Conservation (phyloP, 768 basidiomycete genomes). For the Termitomyces sp. region DNA sequence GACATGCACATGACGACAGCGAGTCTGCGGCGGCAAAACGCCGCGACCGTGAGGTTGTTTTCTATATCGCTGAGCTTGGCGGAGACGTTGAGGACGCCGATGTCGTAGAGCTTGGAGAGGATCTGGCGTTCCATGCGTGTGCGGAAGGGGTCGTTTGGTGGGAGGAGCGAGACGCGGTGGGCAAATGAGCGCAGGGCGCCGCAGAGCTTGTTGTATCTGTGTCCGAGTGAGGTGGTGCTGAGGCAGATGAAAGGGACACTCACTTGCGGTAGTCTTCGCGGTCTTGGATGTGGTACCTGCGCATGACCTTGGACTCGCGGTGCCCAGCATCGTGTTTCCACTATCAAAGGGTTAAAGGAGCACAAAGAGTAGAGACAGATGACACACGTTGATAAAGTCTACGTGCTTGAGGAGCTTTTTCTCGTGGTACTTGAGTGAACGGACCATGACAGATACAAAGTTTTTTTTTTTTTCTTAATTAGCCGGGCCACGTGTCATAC, state of each 20-base stretch:
- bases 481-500: neutral
- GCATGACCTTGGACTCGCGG: constrained; percentile 91
- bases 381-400: constrained; percentile 82
- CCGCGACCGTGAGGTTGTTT: constrained; percentile 93
- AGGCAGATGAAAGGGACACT: constrained; percentile 8
- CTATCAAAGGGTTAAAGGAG: constrained; percentile 29
- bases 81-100: constrained; percentile 83
- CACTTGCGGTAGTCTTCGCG: constrained; percentile 93
- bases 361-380: too few species aligned
- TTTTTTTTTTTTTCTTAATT: too few species aligned
- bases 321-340: constrained; percentile 95
- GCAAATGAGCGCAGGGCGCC: constrained; percentile 82
- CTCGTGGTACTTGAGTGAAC: constrained; percentile 89
- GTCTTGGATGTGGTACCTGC: constrained; percentile 92
- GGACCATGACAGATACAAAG: neutral
- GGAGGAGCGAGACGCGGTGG: constrained; percentile 82
- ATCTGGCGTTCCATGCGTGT: constrained; percentile 79
- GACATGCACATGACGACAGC: constrained; percentile 89
- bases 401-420: constrained; percentile 94
- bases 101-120: constrained; percentile 94
- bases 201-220: constrained; percentile 90
- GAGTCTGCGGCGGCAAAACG: constrained; percentile 87
- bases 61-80: constrained; percentile 93
- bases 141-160: constrained; percentile 86
- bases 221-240: neutral